Evolutionary conservation across 768 basidiomycete species (phyloP).

Genomic region (Cystofilobasidium ferigula): DNA sequence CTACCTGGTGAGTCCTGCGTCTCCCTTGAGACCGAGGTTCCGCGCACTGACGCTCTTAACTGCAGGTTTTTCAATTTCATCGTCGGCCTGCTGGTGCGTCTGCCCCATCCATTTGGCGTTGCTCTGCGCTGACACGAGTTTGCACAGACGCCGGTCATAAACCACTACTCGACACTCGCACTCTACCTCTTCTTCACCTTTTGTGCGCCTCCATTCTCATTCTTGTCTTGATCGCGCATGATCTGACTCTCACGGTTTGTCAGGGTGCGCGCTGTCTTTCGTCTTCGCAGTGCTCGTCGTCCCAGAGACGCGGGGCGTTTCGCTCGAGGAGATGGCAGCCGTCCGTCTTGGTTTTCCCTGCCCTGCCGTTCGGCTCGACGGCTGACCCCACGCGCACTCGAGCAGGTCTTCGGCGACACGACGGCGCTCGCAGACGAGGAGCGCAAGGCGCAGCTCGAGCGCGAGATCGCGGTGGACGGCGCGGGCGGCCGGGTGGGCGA

Average conservation of each 20-base stretch:
- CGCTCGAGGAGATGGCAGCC: constrained; percentile 11
- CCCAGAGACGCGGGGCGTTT: background rate
- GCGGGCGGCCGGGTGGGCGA: background rate
- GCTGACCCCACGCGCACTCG: too few relatives aligned
- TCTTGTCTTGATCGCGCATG: too few relatives aligned
- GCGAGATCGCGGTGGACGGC: background rate
- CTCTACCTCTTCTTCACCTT: constrained; percentile 5
- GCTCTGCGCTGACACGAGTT: too few relatives aligned
- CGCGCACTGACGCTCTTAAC: background rate
- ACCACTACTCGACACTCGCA: background rate
- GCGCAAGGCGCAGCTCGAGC: background rate
- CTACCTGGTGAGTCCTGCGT: background rate
- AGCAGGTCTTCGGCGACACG: constrained; percentile 10
- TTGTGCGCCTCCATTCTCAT: background rate
- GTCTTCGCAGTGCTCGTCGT: background rate
- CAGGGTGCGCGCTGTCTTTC: background rate
- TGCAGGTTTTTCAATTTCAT: constrained; percentile 4
- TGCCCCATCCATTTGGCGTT: too few relatives aligned
- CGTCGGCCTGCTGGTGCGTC: constrained; percentile 3
- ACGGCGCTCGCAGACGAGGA: background rate
- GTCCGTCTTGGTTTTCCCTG: background rate
- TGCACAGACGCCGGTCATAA: background rate
- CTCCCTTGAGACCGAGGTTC: background rate
- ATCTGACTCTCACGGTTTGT: background rate
- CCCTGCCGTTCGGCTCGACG: background rate